Evolutionary conservation across 257 asterid species (phyloP).

Genomic region (Marsdenia floribunda): DNA sequence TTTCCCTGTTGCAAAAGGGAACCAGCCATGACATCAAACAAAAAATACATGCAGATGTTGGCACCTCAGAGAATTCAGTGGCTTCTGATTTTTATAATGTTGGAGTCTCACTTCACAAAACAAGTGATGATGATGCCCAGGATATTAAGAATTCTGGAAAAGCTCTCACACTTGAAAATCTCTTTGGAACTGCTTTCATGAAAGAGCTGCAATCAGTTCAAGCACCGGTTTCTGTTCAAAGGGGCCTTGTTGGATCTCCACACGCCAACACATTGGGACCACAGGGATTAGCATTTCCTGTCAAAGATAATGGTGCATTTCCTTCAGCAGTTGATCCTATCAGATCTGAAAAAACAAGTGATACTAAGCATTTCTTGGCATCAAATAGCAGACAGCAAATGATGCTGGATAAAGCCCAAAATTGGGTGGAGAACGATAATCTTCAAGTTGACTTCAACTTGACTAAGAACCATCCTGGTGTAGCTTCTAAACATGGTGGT

Average conservation of each 20-base stretch:
- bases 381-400: constrained; percentile 40
- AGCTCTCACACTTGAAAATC: constrained; percentile 66
- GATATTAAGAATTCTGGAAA: constrained; percentile 28
- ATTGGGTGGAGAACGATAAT: constrained; percentile 51
- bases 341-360: constrained; percentile 26
- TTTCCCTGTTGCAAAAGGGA: constrained; percentile 71
- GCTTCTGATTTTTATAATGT: constrained; percentile 28
- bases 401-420: constrained; percentile 35
- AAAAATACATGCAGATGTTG: constrained; percentile 22
- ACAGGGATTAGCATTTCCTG: constrained; percentile 35
- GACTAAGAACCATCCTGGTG: constrained; percentile 33
- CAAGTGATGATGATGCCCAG: constrained; percentile 43
- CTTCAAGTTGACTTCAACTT: constrained; percentile 30
- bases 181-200: constrained; percentile 91
- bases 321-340: constrained; percentile 29
- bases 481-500: constrained; percentile 36
- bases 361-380: constrained; percentile 27
- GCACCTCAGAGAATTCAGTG: constrained; percentile 25
- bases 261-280: constrained; percentile 32
- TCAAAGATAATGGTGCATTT: constrained; percentile 29
- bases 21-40: constrained; percentile 22
- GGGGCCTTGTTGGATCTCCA: constrained; percentile 45
- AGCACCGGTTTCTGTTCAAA: constrained; percentile 79
- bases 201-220: constrained; percentile 68
- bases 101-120: constrained; percentile 21